These are phyloP conservation scores for Fomitopsis pinicola DNA, from an alignment of 1,284 basidiomycete genomes.

Conservation along the genomic window DNA sequence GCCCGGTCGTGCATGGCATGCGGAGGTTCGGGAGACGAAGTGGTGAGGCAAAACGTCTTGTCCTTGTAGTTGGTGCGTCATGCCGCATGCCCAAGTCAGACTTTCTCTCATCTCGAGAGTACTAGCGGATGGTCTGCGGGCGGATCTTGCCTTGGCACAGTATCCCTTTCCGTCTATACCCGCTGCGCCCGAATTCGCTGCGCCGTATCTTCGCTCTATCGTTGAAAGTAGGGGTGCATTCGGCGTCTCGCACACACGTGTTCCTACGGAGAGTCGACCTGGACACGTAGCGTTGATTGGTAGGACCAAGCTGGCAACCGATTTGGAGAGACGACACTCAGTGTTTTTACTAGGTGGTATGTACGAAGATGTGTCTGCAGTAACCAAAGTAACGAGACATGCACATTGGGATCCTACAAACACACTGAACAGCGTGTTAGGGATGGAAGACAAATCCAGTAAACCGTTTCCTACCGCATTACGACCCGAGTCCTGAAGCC, in stretches of 20 bases:
- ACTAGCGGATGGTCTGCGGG: conserved; percentile 77
- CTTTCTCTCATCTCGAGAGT: neutral
- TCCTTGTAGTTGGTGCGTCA: conserved; percentile 72
- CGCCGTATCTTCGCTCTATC: conserved; percentile 72
- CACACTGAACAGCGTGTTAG: conserved; percentile 30
- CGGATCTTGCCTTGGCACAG: conserved; percentile 73
- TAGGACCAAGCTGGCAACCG: conserved; percentile 21
- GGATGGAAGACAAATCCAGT: conserved; percentile 92
- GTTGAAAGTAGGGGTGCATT: conserved; percentile 68
- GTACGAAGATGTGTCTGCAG: conserved; percentile 92
- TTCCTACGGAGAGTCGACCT: conserved; percentile 86
- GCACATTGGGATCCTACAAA: neutral
- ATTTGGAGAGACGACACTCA: neutral
- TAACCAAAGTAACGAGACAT: conserved; percentile 61
- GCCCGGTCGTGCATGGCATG: conserved; percentile 76
- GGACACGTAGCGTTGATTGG: conserved; percentile 90
- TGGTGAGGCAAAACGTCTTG: conserved; percentile 66
- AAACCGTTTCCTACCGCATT: conserved; percentile 15
- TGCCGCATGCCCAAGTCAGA: neutral
- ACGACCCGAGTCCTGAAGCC: neutral
- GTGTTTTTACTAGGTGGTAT: conserved; percentile 55
- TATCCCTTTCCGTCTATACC: conserved; percentile 55
- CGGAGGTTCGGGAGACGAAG: conserved; percentile 40
- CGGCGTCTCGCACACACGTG: conserved; percentile 83
- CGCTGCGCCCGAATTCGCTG: conserved; percentile 57